Evolutionary conservation across 1,139 yeast genomes (phyloP).

Genomic region (Taiozyma onychis): DNA sequence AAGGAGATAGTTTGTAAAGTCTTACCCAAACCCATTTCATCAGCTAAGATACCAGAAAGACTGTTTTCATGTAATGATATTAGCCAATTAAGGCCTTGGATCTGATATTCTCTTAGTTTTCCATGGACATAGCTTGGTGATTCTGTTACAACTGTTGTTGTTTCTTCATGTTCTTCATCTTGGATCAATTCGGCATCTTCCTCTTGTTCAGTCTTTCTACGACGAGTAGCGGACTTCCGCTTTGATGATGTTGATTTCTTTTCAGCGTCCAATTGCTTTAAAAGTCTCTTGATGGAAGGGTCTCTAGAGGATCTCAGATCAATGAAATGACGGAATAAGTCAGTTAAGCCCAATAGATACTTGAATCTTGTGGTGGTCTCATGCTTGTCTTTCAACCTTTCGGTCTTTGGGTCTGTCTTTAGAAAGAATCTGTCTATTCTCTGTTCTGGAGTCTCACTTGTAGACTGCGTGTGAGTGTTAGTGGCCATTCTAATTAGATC

Average conservation of each 20-base stretch:
- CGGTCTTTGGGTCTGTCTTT: constrained; percentile 46
- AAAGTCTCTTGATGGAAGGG: constrained; percentile 50
- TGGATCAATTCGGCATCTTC: constrained; percentile 64
- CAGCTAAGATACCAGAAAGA: constrained; percentile 89
- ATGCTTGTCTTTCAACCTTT: constrained; percentile 49
- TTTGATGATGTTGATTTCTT: constrained; percentile 7
- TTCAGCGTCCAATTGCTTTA: constrained; percentile 49
- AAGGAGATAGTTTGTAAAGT: constrained; percentile 90
- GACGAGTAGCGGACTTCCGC: constrained; percentile 15
- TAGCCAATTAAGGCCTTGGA: constrained; percentile 92
- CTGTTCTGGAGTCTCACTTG: constrained; percentile 30
- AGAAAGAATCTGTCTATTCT: constrained; percentile 45
- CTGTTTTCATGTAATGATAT: constrained; percentile 77
- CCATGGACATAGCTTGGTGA: constrained; percentile 65
- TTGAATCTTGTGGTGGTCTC: constrained; percentile 79
- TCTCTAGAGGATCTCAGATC: constrained; percentile 77
- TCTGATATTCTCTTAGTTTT: constrained; percentile 70
- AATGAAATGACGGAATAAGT: constrained; percentile 82
- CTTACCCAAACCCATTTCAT: constrained; percentile 98
- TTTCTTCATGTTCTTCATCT: constrained; percentile 41
- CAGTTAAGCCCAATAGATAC: constrained; percentile 77
- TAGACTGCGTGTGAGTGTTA: background rate
- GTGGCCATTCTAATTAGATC: background rate
- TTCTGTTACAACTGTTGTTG: constrained; percentile 53
- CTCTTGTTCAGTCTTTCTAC: constrained; percentile 59